A percentile compares a stretch with the other conserved stretches of the same genome.
phyloP scores from a whole-genome alignment of 331 rosid species.

The Stylosanthes scabra region DNA sequence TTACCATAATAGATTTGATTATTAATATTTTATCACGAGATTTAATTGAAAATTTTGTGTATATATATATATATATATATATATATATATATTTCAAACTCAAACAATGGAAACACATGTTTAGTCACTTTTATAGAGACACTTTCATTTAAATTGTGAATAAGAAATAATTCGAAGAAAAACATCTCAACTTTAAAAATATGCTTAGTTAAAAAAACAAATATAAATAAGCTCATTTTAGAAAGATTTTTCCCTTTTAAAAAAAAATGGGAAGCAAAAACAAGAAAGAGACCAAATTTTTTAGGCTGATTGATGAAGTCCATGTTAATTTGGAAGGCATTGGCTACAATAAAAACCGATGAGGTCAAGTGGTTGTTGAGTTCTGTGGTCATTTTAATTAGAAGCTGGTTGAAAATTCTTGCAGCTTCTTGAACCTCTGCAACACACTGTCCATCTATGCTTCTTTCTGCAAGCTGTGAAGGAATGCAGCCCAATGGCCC shows the following conservation, averaged over 20 bases:
- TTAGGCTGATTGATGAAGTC: conserved; percentile 54
- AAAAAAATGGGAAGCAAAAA: background rate
- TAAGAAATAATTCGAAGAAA: no score
- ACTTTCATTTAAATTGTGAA: no score
- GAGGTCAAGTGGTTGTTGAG: conserved; percentile 49
- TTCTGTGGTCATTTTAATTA: conserved; percentile 39
- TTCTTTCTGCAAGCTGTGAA: conserved; percentile 51
- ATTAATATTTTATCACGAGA: no score
- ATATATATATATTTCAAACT: no score
- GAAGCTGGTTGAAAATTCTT: conserved; percentile 45
- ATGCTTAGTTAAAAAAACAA: no score
- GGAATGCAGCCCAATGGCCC: conserved; percentile 70
- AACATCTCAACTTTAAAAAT: no score
- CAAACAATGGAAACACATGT: no score
- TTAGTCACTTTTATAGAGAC: no score
- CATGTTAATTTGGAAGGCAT: conserved; percentile 54
- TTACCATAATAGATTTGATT: no score
- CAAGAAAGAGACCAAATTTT: conserved; percentile 50
- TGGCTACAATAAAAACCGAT: conserved; percentile 49
- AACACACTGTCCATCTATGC: conserved; percentile 53
- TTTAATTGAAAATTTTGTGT: no score
- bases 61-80: no score
- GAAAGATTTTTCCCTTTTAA: background rate
- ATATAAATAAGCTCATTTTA: no score
- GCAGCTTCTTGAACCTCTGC: conserved; percentile 51